Evolutionary conservation across 805 yeast species (phyloP).

Genomic region (Candida railenensis): DNA sequence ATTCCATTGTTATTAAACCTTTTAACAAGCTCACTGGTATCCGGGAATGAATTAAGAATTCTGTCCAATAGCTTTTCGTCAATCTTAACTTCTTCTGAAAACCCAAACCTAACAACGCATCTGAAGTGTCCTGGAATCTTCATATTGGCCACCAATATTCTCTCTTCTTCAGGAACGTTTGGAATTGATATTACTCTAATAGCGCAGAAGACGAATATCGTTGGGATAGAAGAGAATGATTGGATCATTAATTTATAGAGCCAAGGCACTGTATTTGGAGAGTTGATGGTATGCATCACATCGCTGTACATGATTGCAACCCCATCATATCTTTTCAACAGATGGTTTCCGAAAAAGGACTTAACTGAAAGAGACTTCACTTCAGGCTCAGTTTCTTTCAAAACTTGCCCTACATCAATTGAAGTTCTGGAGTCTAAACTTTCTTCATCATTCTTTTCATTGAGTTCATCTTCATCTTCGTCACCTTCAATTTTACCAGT

Average conservation of each 20-base stretch:
- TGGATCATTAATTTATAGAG: conserved; percentile 35
- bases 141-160: conserved; percentile 38
- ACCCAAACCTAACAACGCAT: conserved; percentile 50
- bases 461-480: neutral
- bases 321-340: conserved; percentile 28
- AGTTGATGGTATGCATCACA: conserved; percentile 32
- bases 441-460: neutral
- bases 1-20: conserved; percentile 5
- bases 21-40: conserved; percentile 10
- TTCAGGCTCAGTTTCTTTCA: neutral
- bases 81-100: conserved; percentile 39
- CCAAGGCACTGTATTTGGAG: conserved; percentile 47
- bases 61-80: conserved; percentile 17
- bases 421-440: neutral
- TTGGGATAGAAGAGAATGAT: conserved; percentile 45
- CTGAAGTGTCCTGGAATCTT: conserved; percentile 47
- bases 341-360: conserved; percentile 19
- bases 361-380: conserved; percentile 7
- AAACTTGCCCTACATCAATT: neutral
- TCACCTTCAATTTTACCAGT: neutral
- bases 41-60: conserved; percentile 22
- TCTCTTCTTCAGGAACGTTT: conserved; percentile 34
- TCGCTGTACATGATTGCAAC: conserved; percentile 45
- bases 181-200: conserved; percentile 44
- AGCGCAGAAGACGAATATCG: conserved; percentile 43